Base-by-base conservation (phyloP, 495 filamentous ascomycete genomes). In the Podospora pseudoanserina region DNA sequence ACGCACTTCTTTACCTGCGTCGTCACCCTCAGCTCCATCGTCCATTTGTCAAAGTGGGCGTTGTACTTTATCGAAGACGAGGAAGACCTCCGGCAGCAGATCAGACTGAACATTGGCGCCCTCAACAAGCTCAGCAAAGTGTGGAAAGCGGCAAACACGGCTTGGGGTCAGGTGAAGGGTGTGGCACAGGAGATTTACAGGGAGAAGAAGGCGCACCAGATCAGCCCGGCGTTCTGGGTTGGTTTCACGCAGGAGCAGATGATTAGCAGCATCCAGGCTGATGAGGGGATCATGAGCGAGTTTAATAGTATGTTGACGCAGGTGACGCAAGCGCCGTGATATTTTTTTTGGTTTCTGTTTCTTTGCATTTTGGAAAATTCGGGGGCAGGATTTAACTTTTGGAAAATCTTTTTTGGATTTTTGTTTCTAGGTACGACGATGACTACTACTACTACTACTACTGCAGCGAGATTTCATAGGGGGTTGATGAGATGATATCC, bases 1-100 rank as follows among this genome's bases (percentile, higher is more conserved):
- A 93, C 92, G 2, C 92, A 93, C 26, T 94, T 96, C 79, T 94
- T 96, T 81, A 93, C 90, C 27, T 96, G 92, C 75, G 87, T 92
- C 18, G 80, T 96, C 23, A 93, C 90, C 13, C 85, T 94, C 68
- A 81, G 85, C 0, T 82, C 86, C 6, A 86, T 88, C 73, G 86
- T 89, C 30, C 86, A 89, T 68, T 81, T 89, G 4, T 85, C 81
- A 67, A 83, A 83, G 65, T 87, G 86, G 88, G 91, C 81, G 68
- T 79, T 82, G n/a, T 80, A 80, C 70, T 78, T 81, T 30, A 78
- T 81, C 57, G 75, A 82, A 4, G 86, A 88, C 68, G 89, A 89
- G 64, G 89, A 91, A 72, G 89, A 89, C 67, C 88, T 92, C 65
- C 91, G 91, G 58, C 90, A 93, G 76, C 89, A 86, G 66, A 90